Base-by-base conservation (phyloP, 768 basidiomycete genomes). In the Lactarius sp. region DNA sequence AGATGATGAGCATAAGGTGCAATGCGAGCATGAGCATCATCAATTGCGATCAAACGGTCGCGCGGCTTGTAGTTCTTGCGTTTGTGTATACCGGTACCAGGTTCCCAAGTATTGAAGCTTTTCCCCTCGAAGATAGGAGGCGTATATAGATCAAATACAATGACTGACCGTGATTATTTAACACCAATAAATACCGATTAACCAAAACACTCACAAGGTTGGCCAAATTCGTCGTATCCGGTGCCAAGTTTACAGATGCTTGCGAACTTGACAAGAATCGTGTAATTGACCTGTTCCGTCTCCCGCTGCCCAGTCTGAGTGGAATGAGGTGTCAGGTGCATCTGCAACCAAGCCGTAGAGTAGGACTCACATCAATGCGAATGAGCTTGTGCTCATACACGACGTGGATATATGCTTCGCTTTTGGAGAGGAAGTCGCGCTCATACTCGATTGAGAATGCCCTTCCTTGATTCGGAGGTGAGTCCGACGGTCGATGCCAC, bases 1-100 rank as follows among this genome's bases (percentile, higher is more conserved):
- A 92, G 72, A 51, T 90, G 86, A 58, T 85, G 82, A 2, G 87
- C 85, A 69, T 86, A 92, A 16, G 87, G 83, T 0, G 88, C 83
- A 41, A 91, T 79, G 3, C 73, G 69, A 34, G 70, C 75, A 63
- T 92, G 90, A 1, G 80, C 79, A 33, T 79, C 72, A 67, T 86
- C 78, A 31, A 91, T 68, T 27, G 79, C 77, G n/a, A 81, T 80
- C 12, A 90, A 75, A 22, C 89, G 80, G 51, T 77, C 83, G 63
- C 80, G 83, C 31, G 44, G 46, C 18, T 71, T 73, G 62, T 73
- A 69, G 66, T 82, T 79, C 20, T 8, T 66, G 62, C 33, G 69
- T 60, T 1, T 72, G 70, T 51, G 9, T 8, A 10, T 37, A 3
- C n/a, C 5, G 46, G n/a, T 4, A 2, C 80, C 69, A 1, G 82